Base-by-base conservation (phyloP, 495 filamentous ascomycete species). In the Hypoxylon trugodes region DNA sequence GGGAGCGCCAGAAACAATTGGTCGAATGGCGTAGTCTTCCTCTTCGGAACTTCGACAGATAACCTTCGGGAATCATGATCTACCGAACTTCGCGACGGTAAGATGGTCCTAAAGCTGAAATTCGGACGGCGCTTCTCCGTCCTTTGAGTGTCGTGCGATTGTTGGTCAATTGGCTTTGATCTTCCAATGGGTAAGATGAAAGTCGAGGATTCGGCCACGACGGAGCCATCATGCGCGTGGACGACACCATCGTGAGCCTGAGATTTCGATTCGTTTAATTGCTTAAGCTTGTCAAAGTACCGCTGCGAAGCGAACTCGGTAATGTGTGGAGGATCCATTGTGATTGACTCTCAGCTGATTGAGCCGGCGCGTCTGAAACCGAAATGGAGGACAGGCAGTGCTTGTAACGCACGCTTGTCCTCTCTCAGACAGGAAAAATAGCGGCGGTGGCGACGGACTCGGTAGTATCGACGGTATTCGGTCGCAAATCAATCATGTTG, bases 221-320 rank as follows among this genome's bases (percentile, higher is more conserved):
- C 56, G 36, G 58, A 18, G 32, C 58, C 60, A 36, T 74, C 70
- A 19, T 61, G 69, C 6, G 41, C n/a, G 28, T 65, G 50, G 10
- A 42, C 26, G 53, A 59, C 38, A 28, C 56, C 58, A 57, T 70
- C 71, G 10, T 59, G 63, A 33, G 46, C 55, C 35, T 76, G 74
- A 13, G 69, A 57, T 30, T 53, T 66, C 22, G 69, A 71, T 48
- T 73, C 49, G 18, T 64, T 74, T 12, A 73, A 68, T 55, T 78
- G 74, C 25, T 69, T 70, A 46, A 84, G 68, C 68, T 86, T 86
- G 13, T 78, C 74, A 47, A 83, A 76, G 57, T 81, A 86, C 61
- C 79, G 80, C 68, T 77, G 74, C 41, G 83, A 86, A 46, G 81
- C 83, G 75, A 86, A 86, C 60, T 86, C 83, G 40, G 81, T 83